Evolutionary conservation across 805 yeast species (phyloP), one percentile per base, ranked within the genome.

Genomic region (Kazachstania martiniae): DNA sequence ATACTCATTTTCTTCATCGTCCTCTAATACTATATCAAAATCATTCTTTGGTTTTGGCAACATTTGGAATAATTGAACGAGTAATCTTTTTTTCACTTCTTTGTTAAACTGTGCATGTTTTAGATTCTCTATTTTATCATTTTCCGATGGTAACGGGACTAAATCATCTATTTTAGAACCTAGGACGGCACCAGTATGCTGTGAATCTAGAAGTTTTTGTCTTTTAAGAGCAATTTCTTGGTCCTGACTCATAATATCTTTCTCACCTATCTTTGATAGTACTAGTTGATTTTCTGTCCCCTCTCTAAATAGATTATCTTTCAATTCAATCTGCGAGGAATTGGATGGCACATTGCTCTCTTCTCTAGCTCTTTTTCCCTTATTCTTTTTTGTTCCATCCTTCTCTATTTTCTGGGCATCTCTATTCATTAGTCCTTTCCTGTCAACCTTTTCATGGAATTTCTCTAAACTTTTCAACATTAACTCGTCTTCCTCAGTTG

Each of bases 401-500:
- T 34, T 54, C 59, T 37, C 45, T 46, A 18, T 48, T 42, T 32
- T 62, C 58, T 9, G 51, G 53, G 12, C 34, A 49, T 29, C 52
- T 18, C 62, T 51, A 24, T 66, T 56, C 16, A 56, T 47, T 6
- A 73, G 44, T 4, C 83, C 83, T 15, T 53, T 48, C 12, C 49
- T 49, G 2, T 62, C 54, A 0, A 75, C 72, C 4, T 48, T 43
- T 5, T 46, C 51, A 34, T 66, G 69, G 53, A 72, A 81, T 13
- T 49, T 53, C 1, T 37, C 38, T 27, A 62, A 53, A 1, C 62
- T 66, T 6, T 36, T 36, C 2, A 47, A 47, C 36, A 76, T 73
- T 3, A 41, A 39, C 10, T 43, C 44, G 10, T 57, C 56, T 50
- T 87, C 96, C n/a, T 68, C 72, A 0, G 63, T 46, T 0, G 76